A percentile compares a stretch with the other conserved stretches of the same genome.
Conservation (phyloP, 1,284 basidiomycete species). For the Sphagnurus paluster region DNA sequence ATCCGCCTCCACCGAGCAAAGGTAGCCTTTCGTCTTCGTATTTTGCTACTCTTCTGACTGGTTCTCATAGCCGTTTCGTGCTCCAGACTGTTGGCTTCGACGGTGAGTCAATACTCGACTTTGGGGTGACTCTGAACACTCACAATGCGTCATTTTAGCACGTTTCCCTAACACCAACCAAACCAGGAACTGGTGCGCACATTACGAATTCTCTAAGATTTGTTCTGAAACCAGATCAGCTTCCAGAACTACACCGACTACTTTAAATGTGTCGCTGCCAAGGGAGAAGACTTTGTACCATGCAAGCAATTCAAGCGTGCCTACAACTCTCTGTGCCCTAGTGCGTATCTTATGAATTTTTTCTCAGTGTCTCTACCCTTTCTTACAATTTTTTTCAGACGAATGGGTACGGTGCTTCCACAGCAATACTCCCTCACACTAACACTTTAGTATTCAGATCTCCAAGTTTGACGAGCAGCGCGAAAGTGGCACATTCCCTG, state of each 20-base stretch:
- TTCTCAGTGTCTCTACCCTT: constrained; percentile 7
- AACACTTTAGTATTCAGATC: constrained; percentile 50
- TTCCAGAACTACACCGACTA: constrained; percentile 98
- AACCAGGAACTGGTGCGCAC: constrained; percentile 85
- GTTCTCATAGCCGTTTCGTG: constrained; percentile 65
- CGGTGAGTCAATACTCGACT: constrained; percentile 44
- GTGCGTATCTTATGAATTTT: constrained; percentile 62
- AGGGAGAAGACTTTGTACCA: constrained; percentile 96
- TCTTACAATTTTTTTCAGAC: constrained; percentile 46
- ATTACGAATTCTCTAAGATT: neutral
- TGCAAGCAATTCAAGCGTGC: constrained; percentile 99
- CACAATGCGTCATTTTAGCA: constrained; percentile 43
- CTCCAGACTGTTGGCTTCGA: constrained; percentile 88
- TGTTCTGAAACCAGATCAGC: constrained; percentile 35
- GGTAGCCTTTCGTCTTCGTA: constrained; percentile 36
- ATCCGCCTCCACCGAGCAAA: constrained; percentile 44
- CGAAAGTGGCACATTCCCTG: constrained; percentile 90
- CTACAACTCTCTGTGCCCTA: constrained; percentile 97
- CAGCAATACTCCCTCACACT: constrained; percentile 10
- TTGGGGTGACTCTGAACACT: constrained; percentile 1
- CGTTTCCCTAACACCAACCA: constrained; percentile 97
- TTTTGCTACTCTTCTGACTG: constrained; percentile 15
- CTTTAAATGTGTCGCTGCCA: constrained; percentile 96
- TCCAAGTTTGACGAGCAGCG: constrained; percentile 91
- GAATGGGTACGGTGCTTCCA: constrained; percentile 67